Base-by-base conservation (phyloP, 345 rosid species). In the Euphorbia peplus region DNA sequence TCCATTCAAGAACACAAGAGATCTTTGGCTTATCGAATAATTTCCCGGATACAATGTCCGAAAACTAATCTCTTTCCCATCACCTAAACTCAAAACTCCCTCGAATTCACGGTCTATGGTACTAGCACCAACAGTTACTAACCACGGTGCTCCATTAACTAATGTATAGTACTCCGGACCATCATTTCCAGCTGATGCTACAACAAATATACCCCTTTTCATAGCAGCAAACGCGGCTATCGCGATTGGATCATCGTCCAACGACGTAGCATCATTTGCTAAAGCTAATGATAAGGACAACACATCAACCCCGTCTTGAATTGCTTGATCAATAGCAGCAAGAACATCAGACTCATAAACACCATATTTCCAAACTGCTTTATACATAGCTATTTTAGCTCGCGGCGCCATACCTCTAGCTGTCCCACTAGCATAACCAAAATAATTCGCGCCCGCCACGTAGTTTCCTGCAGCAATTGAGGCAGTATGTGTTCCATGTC, bases 261-360 rank as follows among this genome's bases (percentile, higher is more conserved):
- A 56, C 3, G 44, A 28, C 0, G 44, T 70, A 0, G 66, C 77
- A 0, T 60, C 60, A 0, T 18, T 8, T 60, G 56, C 32, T 0
- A 71, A 5, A 30, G 75, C 78, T 59, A 81, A 62, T 0, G 85
- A 79, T 58, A 84, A n/a, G 3, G 85, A 84, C 66, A 84, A 46
- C 35, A 81, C 39, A 52, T 84, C 83, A 19, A 84, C 84, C 0
- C 84, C 83, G 42, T 84, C 88, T n/a, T 37, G 57, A 35, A 82
- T 71, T 26, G 88, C 88, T 37, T 80, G 82, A 66, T 84, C 88
- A 28, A 84, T 75, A 19, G 84, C 88, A 1, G 88, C 88, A 55
- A 84, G 22, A 58, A 80, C 79, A 57, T 84, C 88, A 19, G 85
- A 82, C 16, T 75, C 56, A 47, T 67, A 69, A 26, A 64, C 66